A percentile compares a stretch with the other conserved stretches of the same genome.
phyloP scores from a whole-genome alignment of 2,329 filamentous ascomycete species.

The Colletotrichum sp. region DNA sequence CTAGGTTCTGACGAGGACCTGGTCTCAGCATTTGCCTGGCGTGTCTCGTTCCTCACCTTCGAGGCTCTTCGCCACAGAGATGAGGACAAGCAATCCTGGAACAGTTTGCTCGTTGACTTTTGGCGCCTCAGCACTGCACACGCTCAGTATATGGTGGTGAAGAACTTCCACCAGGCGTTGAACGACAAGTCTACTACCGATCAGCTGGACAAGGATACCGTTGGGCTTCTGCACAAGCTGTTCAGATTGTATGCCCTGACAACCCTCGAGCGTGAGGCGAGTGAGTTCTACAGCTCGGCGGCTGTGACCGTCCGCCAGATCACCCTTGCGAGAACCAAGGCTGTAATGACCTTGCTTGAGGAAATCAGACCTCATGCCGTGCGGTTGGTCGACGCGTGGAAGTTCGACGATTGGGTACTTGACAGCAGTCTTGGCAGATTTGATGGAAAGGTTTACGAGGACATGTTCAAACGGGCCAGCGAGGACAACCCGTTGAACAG shows the following conservation, averaged over 20 bases:
- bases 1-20: constrained; percentile 74
- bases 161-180: constrained; percentile 66
- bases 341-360: constrained; percentile 80
- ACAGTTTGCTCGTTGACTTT: constrained; percentile 79
- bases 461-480: constrained; percentile 75
- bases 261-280: constrained; percentile 67
- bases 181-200: constrained; percentile 51
- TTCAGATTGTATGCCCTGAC: constrained; percentile 81
- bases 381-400: constrained; percentile 75
- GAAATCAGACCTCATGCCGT: constrained; percentile 78
- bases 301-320: constrained; percentile 78
- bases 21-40: constrained; percentile 78
- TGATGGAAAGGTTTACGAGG: constrained; percentile 80
- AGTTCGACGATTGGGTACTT: constrained; percentile 79
- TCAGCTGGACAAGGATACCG: constrained; percentile 62
- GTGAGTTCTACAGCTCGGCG: constrained; percentile 74
- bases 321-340: constrained; percentile 69
- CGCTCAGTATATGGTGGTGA: constrained; percentile 79
- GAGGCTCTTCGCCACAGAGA: constrained; percentile 78
- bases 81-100: constrained; percentile 78
- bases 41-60: constrained; percentile 75
- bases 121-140: constrained; percentile 78
- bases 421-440: constrained; percentile 73
- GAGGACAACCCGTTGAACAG: constrained; percentile 77
- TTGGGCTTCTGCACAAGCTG: constrained; percentile 70